Evolutionary conservation across 305 asterid species (phyloP).

Genomic region (Plantago rigida): DNA sequence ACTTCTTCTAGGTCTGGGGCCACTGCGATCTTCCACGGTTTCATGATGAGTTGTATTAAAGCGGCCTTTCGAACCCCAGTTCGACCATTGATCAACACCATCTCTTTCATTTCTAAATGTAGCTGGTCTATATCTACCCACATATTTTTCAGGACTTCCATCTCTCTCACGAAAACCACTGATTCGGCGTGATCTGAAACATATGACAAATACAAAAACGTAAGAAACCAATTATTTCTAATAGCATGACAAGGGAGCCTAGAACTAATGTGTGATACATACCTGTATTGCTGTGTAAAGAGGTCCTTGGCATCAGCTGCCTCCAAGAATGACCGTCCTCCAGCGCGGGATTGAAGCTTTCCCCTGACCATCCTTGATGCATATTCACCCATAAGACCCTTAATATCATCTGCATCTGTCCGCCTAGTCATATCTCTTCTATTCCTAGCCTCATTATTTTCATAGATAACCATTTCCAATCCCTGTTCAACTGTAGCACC

Average conservation of each 20-base stretch:
- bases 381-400: conserved; percentile 33
- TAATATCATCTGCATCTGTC: conserved; percentile 29
- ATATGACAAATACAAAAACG: conserved; percentile 13
- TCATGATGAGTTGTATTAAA: conserved; percentile 38
- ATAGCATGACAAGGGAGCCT: not conserved
- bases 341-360: conserved; percentile 46
- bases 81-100: conserved; percentile 39
- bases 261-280: conserved; percentile 2
- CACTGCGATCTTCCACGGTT: conserved; percentile 31
- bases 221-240: not conserved
- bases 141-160: conserved; percentile 37
- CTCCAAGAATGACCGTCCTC: conserved; percentile 40
- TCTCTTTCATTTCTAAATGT: conserved; percentile 38
- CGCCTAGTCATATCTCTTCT: conserved; percentile 31
- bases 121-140: conserved; percentile 41
- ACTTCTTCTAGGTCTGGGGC: conserved; percentile 44
- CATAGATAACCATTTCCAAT: conserved; percentile 30
- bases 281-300: conserved; percentile 47
- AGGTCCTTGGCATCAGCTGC: conserved; percentile 33
- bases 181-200: conserved; percentile 36
- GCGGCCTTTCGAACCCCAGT: conserved; percentile 50
- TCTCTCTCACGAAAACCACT: conserved; percentile 45
- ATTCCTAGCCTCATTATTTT: conserved; percentile 30
- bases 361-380: conserved; percentile 37
- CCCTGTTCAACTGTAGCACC: conserved; percentile 45